phyloP scores from a whole-genome alignment of 176 grass and related monocot species.

The Pontederia paniculata region DNA sequence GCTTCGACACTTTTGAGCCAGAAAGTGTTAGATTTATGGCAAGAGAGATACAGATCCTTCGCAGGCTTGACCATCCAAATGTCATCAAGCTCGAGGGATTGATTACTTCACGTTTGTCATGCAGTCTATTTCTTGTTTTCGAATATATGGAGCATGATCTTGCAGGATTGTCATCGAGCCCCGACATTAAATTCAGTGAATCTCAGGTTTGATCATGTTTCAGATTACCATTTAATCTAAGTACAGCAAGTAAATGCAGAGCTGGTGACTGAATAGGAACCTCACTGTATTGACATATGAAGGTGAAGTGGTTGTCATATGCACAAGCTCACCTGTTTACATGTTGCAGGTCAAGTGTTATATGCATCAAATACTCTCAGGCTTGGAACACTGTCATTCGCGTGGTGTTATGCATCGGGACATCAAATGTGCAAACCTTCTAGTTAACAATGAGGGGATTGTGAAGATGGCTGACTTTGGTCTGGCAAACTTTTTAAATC shows the following conservation, averaged over 20 bases:
- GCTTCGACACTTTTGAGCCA: conserved; percentile 36
- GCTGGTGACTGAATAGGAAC: no score
- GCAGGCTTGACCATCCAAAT: conserved; percentile 43
- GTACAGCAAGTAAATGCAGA: no score
- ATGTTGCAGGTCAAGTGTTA: conserved; percentile 73
- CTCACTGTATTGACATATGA: no score
- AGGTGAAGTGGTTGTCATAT: no score
- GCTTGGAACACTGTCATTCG: conserved; percentile 78
- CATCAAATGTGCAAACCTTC: conserved; percentile 90
- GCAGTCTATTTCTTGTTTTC: conserved; percentile 44
- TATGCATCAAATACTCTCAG: conserved; percentile 76
- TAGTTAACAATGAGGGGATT: conserved; percentile 57
- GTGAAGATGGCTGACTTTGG: conserved; percentile 97
- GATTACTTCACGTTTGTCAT: conserved; percentile 37
- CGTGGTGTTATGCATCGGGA: conserved; percentile 82
- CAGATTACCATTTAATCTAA: no score
- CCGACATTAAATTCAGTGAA: conserved; percentile 34
- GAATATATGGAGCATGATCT: conserved; percentile 58
- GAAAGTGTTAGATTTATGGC: conserved; percentile 41
- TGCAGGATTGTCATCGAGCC: conserved; percentile 31
- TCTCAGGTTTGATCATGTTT: conserved; percentile 21
- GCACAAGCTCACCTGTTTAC: not conserved
- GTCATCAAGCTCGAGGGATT: conserved; percentile 41
- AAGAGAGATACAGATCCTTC: conserved; percentile 39
- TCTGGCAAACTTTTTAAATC: conserved; percentile 45